Evolutionary conservation across 352 stramenopile genomes (phyloP), one percentile per base, ranked within the genome.

Genomic region (Pythium vanterpoolii): DNA sequence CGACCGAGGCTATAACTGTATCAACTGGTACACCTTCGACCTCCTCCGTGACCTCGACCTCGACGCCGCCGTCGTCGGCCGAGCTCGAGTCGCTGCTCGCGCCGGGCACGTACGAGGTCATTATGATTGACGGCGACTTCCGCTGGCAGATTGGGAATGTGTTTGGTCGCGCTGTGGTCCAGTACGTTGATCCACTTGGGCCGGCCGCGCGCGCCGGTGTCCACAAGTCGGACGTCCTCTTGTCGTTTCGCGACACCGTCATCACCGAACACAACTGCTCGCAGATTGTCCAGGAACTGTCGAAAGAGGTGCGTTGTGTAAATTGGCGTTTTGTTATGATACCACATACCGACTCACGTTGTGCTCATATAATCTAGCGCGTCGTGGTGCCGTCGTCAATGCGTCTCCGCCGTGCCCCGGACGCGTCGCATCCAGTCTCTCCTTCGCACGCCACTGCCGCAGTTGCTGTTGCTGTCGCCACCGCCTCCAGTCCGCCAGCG

Each of bases 111-210:
- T 95, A 93, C 59, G 83, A 95, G 60, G 83, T 91, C 26, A 73
- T 86, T n/a, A 86, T 93, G 71, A 67, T 73, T 21, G 87, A 85
- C 47, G 76, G 68, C 40, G 79, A 89, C 38, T 84, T 93, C 27
- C 69, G 74, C 59, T 95, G 86, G 86, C 80, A 90, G 60, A 93
- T 95, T 43, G 82, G 82, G 31, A 90, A 79, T 33, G 83, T 95
- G 4, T 92, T 93, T 70, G 86, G 83, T 10, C 86, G 86, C 18
- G 80, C 82, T 1, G 86, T 95, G 14, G 86, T 95, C 19, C 82
- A 93, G 51, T 74, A 76, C 62, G 86, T 95, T 19, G 77, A 90
- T 5, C 73, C 79, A 18, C 64, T 63, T 9, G 86, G 86, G 1
- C 75, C 84, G 23, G 86, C 86, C 0, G 82, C 79, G 11, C 69